phyloP scores from a whole-genome alignment of 768 basidiomycete genomes.

The Mycena crocata region DNA sequence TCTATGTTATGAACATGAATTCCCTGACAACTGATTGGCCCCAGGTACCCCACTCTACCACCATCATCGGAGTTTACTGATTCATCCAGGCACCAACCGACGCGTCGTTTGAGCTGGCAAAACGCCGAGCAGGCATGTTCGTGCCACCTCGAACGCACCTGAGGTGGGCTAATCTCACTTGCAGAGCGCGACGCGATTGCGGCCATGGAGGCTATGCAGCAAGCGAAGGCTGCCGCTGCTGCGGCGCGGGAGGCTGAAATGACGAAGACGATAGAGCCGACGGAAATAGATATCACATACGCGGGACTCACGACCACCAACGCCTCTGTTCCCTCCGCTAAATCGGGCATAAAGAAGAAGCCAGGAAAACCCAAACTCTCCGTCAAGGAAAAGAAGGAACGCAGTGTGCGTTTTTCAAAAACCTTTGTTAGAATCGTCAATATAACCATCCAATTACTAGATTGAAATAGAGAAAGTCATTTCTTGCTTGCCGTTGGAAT shows the following conservation, averaged over 20 bases:
- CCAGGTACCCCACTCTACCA: conserved; percentile 61
- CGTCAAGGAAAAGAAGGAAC: conserved; percentile 87
- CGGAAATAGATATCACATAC: conserved; percentile 55
- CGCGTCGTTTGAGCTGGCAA: conserved; percentile 69
- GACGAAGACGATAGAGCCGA: conserved; percentile 55
- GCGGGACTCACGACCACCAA: conserved; percentile 52
- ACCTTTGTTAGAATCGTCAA: neutral
- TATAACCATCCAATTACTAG: conserved; percentile 42
- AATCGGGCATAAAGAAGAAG: conserved; percentile 66
- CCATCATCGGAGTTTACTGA: conserved; percentile 13
- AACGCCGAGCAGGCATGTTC: conserved; percentile 67
- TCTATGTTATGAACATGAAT: conserved; percentile 95
- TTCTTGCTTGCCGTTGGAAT: conserved; percentile 86
- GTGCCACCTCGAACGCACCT: neutral
- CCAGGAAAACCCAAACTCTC: conserved; percentile 73
- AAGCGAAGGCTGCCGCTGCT: conserved; percentile 50
- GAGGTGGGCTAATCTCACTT: conserved; percentile 1
- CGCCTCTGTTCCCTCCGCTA: conserved; percentile 48
- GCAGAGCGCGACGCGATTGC: conserved; percentile 71
- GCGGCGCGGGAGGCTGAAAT: conserved; percentile 49
- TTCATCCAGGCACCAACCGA: conserved; percentile 65
- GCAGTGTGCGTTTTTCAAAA: conserved; percentile 60
- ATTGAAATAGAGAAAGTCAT: conserved; percentile 78
- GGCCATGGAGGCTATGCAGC: conserved; percentile 61
- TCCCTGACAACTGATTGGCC: conserved; percentile 94